Evolutionary conservation across 768 basidiomycete species (phyloP).

Genomic region (Suillus americanus): DNA sequence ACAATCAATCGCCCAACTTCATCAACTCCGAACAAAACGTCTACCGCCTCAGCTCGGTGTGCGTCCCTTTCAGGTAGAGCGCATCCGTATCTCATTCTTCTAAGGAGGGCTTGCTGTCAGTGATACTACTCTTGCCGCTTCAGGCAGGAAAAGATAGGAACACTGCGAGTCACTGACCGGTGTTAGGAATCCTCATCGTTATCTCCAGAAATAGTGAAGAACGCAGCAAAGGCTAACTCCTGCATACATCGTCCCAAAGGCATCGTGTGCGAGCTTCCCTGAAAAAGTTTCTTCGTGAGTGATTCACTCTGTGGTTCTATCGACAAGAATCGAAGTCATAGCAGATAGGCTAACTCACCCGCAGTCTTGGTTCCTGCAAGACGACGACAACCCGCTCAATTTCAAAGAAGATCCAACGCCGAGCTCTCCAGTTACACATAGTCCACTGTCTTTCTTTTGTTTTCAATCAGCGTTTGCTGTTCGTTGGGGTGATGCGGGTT

Average conservation of each 20-base stretch:
- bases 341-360: neutral
- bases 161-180: neutral
- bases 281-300: too few species aligned
- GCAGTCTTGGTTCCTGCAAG: neutral
- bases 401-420: neutral
- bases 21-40: neutral
- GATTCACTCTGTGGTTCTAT: neutral
- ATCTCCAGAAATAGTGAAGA: neutral
- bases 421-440: neutral
- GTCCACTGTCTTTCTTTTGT: neutral
- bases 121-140: neutral
- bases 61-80: neutral
- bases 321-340: neutral
- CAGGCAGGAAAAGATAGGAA: neutral
- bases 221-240: neutral
- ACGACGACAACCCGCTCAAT: neutral
- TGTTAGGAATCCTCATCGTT: neutral
- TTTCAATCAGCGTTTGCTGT: too few species aligned
- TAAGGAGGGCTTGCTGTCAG: neutral
- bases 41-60: neutral
- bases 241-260: neutral
- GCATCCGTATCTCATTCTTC: neutral
- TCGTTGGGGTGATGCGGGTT: too few species aligned
- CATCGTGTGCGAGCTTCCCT: neutral
- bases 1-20: neutral